phyloP scores from a whole-genome alignment of 768 basidiomycete genomes.

The Naganishia antarctica region DNA sequence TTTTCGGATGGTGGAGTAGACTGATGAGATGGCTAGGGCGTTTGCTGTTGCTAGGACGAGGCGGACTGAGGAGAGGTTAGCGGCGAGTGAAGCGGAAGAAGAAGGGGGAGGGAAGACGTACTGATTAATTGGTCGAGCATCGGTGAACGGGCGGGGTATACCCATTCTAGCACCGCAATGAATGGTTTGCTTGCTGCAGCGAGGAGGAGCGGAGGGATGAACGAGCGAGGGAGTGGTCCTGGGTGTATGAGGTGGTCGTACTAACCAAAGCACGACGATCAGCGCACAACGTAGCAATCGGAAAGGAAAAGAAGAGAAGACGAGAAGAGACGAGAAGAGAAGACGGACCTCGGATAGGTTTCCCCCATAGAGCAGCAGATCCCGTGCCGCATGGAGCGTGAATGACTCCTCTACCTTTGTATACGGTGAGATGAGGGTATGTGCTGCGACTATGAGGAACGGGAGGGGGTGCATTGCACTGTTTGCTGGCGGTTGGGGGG shows the following conservation, averaged over 20 bases:
- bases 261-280: no score
- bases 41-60: conserved; percentile 66
- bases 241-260: conserved; percentile 87
- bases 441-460: background rate
- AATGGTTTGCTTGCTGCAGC: conserved; percentile 59
- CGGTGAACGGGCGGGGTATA: background rate
- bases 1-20: conserved; percentile 58
- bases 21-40: conserved; percentile 59
- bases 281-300: no score
- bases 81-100: background rate
- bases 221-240: conserved; percentile 83
- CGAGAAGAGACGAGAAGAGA: background rate
- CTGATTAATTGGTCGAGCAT: background rate
- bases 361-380: conserved; percentile 71
- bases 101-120: background rate
- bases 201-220: conserved; percentile 69
- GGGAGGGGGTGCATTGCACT: no score
- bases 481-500: no score
- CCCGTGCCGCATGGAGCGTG: conserved; percentile 85
- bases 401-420: conserved; percentile 98
- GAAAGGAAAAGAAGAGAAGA: no score
- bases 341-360: conserved; percentile 7
- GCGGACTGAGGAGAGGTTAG: conserved; percentile 57
- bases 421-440: conserved; percentile 61
- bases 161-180: conserved; percentile 50